Evolutionary conservation across 108 stramenopile genomes (phyloP).

Genomic region (Epipyxis sp.): DNA sequence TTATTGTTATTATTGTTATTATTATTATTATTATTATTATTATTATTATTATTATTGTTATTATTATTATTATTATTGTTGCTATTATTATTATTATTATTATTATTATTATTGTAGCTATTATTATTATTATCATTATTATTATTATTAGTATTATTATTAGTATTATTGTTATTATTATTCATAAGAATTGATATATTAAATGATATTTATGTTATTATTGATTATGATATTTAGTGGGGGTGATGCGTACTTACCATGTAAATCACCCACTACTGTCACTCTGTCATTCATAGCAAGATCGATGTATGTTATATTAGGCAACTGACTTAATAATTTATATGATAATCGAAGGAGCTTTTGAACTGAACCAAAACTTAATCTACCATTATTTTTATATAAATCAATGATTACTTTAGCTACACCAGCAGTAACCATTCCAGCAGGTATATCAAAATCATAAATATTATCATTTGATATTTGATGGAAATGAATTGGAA

Average conservation of each 20-base stretch:
- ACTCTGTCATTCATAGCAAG: not conserved
- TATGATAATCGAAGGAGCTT: conserved; percentile 12
- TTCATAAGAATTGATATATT: too few species aligned
- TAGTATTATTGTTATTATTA: too few species aligned
- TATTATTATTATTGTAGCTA: too few species aligned
- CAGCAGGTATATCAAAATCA: conserved; percentile 14
- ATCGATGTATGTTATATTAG: not conserved
- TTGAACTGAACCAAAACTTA: not conserved
- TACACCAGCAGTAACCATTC: not conserved
- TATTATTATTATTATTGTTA: too few species aligned
- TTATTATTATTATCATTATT: too few species aligned
- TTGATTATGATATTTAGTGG: too few species aligned
- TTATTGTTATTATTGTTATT: too few species aligned
- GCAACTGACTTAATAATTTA: not conserved
- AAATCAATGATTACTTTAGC: conserved; percentile 10
- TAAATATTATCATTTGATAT: not conserved
- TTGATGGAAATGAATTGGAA: not conserved
- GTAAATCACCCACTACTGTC: conserved; percentile 49
- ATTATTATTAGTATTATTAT: too few species aligned
- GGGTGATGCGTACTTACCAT: conserved; percentile 49
- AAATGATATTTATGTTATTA: too few species aligned
- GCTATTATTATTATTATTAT: too few species aligned
- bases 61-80: too few species aligned
- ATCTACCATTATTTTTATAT: not conserved
- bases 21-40: too few species aligned